Evolutionary conservation across 768 basidiomycete genomes (phyloP).

Genomic region (Suillus decipiens): DNA sequence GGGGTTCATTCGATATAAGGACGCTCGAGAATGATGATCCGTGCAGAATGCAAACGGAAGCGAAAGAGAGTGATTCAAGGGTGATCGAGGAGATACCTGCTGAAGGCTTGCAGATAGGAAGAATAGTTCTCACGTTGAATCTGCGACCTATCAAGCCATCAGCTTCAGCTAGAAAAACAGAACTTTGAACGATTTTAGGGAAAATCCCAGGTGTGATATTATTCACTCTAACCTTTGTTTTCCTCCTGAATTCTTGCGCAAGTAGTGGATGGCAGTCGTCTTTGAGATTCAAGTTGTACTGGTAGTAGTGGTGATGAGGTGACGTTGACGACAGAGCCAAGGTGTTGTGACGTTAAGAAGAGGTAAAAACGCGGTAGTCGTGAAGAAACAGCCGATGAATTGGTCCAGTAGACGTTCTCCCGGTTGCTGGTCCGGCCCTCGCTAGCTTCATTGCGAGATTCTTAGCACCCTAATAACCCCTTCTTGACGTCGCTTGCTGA

Average conservation of each 20-base stretch:
- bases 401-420: conserved; percentile 34
- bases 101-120: conserved; percentile 16
- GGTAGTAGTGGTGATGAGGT: conserved; percentile 45
- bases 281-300: conserved; percentile 49
- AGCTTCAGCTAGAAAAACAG: conserved; percentile 4
- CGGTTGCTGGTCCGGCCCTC: conserved; percentile 27
- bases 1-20: too few species aligned
- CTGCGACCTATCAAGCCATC: conserved; percentile 31
- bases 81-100: conserved; percentile 30
- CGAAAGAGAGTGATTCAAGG: conserved; percentile 18
- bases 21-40: neutral
- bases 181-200: conserved; percentile 17
- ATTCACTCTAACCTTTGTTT: conserved; percentile 37
- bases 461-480: conserved; percentile 29
- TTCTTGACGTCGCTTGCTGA: conserved; percentile 37
- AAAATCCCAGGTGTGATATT: conserved; percentile 38
- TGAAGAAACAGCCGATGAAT: conserved; percentile 41
- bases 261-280: conserved; percentile 39
- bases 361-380: conserved; percentile 46
- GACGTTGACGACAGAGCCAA: conserved; percentile 43
- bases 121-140: conserved; percentile 25
- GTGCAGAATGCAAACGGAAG: neutral
- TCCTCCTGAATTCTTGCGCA: conserved; percentile 36
- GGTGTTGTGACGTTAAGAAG: conserved; percentile 31
- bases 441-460: conserved; percentile 26